Evolutionary conservation across 202 grass and related monocot genomes (phyloP), one percentile per base, ranked within the genome.

Genomic region (Saccharum hybrid): DNA sequence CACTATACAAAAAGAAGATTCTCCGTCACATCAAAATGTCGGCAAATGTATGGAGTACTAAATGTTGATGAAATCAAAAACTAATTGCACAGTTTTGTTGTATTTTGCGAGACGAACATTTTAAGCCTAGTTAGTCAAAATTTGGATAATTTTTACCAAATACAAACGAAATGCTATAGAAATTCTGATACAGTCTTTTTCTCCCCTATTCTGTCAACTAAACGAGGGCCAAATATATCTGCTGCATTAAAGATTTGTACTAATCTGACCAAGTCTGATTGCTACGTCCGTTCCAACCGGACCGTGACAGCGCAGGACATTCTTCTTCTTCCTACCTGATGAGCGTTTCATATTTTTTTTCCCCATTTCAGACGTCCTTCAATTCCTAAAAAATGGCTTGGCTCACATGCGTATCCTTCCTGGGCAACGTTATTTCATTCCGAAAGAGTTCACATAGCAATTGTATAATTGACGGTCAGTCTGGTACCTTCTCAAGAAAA

Each of bases 211-310:
- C n/a, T n/a, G n/a, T n/a, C n/a, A n/a, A n/a, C n/a, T n/a, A n/a
- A n/a, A n/a, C n/a, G n/a, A n/a, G n/a, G n/a, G n/a, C n/a, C 12
- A 19, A 68, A 63, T 5, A 22, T 3, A 71, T 65, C 56, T 52
- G 0, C 75, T 1, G 18, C 67, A 21, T n/a, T 52, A 42, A 6
- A 71, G 26, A 26, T 15, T 23, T 19, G 18, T 42, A 21, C 15
- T 76, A 42, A 42, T 66, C 68, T 80, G 59, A 86, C 84, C 68
- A 66, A 26, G 45, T 66, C 45, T 64, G 67, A 33, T 28, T 21
- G 18, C 36, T 19, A 13, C 33, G 11, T 67, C 37, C 33, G 54
- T 18, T 22, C 42, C 61, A 74, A 68, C 39, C 81, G 80, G 74
- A 40, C n/a, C 51, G 30, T 30, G 68, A 62, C 86, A 88, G 15